Evolutionary conservation across 2,329 filamentous ascomycete species (phyloP), one percentile per base, ranked within the genome.

Genomic region (Hymenotorrendiella dingleyae): DNA sequence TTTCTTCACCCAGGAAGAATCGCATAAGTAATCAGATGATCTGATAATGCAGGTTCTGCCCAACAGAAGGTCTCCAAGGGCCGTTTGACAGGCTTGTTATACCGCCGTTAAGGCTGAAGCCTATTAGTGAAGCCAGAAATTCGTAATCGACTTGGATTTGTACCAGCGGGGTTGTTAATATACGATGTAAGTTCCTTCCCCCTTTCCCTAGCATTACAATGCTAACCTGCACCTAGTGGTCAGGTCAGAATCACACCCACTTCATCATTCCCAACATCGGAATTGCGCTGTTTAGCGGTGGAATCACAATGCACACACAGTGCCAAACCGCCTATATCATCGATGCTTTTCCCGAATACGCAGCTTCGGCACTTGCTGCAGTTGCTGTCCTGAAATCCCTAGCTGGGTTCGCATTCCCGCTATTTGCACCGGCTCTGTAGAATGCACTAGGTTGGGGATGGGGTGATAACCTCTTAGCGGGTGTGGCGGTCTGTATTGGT

Each of bases 241-340:
- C 66, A 1, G 74, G 71, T 0, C 63, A 76, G 30, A 63, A 66
- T 29, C 55, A 66, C 3, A 60, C 64, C 0, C 70, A 73, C 51
- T 79, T 73, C 71, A 71, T 78, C 33, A 64, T 73, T 9, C 73
- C 74, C 0, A 74, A 78, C 40, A 68, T 77, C 24, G 74, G 74
- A 4, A 71, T 70, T 3, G 56, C 60, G 0, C 64, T 74, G n/a
- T 68, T 78, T 40, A 69, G 70, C 0, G 57, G 67, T 2, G 73
- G 73, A 4, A 68, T 71, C 4, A 46, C 35, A 7, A 24, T 49
- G 11, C 23, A 35, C 8, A 40, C 41, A 4, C 46, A 48, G 23
- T 72, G 49, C 19, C 40, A 39, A 11, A 43, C 41, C 9, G 71
- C 72, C 0, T 77, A 77, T 45, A 63, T 76, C 2, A 69, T 76